Evolutionary conservation across 495 filamentous ascomycete genomes (phyloP).

Genomic region (Annulohypoxylon maeteangense): DNA sequence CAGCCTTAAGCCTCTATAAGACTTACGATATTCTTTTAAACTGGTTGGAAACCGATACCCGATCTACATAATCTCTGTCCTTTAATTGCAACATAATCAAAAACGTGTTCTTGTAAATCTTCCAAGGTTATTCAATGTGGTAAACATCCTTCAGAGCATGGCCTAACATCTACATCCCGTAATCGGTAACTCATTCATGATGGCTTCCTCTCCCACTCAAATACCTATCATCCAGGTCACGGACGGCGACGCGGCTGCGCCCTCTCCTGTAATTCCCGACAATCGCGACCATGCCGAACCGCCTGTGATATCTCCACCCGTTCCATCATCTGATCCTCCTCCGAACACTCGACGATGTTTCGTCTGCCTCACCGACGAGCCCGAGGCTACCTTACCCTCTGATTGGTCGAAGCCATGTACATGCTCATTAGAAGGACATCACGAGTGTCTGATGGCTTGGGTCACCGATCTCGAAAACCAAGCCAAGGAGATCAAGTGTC

Average conservation of each 20-base stretch:
- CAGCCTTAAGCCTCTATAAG: not conserved
- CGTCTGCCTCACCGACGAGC: conserved; percentile 91
- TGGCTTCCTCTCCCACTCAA: conserved; percentile 30
- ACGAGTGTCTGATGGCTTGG: conserved; percentile 90
- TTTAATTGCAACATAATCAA: not conserved
- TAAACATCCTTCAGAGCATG: conserved; percentile 15
- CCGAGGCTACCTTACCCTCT: conserved; percentile 69
- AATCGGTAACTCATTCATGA: conserved; percentile 2
- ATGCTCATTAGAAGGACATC: conserved; percentile 89
- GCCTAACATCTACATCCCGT: conserved; percentile 19
- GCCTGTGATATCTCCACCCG: not conserved
- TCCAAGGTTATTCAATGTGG: not conserved
- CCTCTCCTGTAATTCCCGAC: conserved; percentile 26
- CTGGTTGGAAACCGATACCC: not conserved
- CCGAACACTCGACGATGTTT: conserved; percentile 77
- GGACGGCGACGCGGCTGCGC: conserved; percentile 9
- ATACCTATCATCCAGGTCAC: not conserved
- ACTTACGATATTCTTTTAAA: not conserved
- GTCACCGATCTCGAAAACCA: conserved; percentile 79
- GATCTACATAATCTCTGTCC: not conserved
- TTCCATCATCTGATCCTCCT: conserved; percentile 25
- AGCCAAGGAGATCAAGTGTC: conserved; percentile 76
- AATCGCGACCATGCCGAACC: conserved; percentile 37
- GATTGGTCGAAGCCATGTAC: conserved; percentile 89
- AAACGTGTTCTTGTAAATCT: not conserved